Evolutionary conservation across 352 stramenopile genomes (phyloP), one percentile per base, ranked within the genome.

Genomic region (Phytopythium oedochilum): DNA sequence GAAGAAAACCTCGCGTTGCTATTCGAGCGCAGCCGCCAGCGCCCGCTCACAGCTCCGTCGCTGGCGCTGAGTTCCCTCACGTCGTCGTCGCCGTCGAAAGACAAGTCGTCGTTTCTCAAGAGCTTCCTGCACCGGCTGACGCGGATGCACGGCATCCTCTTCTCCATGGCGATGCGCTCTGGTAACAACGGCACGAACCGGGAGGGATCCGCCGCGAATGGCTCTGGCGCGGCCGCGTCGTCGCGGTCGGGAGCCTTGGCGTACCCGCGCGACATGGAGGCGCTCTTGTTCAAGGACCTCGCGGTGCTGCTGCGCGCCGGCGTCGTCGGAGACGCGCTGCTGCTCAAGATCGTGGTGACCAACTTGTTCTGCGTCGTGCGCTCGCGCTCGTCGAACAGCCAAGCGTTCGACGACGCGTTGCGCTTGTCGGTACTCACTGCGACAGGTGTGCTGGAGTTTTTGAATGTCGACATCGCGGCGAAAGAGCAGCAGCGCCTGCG

Each of bases 1-100:
- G 80, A 92, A 50, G 88, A 96, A 48, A 97, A 97, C 57, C 66
- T 97, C 7, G 85, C 76, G 49, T 51, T 96, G 59, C 70, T 97
- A 8, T 97, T 96, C 65, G 86, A 96, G 48, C 87, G 86, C 20
- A 92, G 80, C 53, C 79, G 81, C n/a, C 86, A 95, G 58, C 80
- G 77, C 15, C 71, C 75, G 38, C 60, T 88, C 32, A 70, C 73
- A 10, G 62, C 70, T 3, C 73, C 76, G 6, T 61, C 61, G 35
- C 53, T 57, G 20, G 60, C 54, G 3, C 8, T 36, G 5, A 51
- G 49, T 4, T 20, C 40, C 5, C 63, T 89, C 40, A 77, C 70
- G 8, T 39, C 72, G 15, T 57, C 61, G 31, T 80, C 71, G 15
- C 62, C 67, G 12, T 71, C 75, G 9, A 91, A 88, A 58, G 83